Conservation (phyloP, 768 basidiomycete genomes). For the Trametes meyenii region DNA sequence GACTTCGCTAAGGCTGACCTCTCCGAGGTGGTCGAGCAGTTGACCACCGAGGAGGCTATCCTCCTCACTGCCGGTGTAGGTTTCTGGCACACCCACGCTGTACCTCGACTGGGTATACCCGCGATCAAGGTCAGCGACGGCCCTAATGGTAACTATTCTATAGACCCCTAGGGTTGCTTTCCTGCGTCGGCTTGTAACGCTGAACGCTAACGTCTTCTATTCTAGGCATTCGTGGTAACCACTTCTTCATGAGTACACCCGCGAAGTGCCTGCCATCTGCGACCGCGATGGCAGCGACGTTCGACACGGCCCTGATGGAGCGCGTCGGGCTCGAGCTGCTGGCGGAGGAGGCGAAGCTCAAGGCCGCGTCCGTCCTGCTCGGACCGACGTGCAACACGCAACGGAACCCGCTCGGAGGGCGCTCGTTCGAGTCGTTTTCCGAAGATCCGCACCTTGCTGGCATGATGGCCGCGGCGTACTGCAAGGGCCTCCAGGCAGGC, state of each 20-base stretch:
- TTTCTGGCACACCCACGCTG: slow-evolving; percentile 72
- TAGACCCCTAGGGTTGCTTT: neutral
- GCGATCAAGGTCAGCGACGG: slow-evolving; percentile 82
- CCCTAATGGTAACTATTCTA: slow-evolving; percentile 60
- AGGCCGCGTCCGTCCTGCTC: slow-evolving; percentile 62
- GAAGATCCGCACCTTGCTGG: slow-evolving; percentile 79
- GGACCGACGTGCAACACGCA: slow-evolving; percentile 81
- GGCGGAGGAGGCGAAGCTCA: slow-evolving; percentile 71
- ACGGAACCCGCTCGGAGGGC: slow-evolving; percentile 62
- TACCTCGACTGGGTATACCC: slow-evolving; percentile 70
- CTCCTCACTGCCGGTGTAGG: slow-evolving; percentile 72
- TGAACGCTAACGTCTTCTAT: neutral
- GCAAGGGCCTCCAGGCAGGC: slow-evolving; percentile 76
- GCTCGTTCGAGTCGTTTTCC: slow-evolving; percentile 72
- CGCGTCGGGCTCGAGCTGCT: slow-evolving; percentile 65
- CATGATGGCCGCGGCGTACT: slow-evolving; percentile 66
- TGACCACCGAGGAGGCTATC: slow-evolving; percentile 78
- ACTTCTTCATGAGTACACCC: slow-evolving; percentile 81
- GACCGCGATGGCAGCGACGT: slow-evolving; percentile 77
- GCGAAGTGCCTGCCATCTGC: slow-evolving; percentile 79
- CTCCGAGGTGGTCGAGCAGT: slow-evolving; percentile 59
- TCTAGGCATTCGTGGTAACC: slow-evolving; percentile 62
- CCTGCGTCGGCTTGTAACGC: neutral
- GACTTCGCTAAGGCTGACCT: slow-evolving; percentile 69
- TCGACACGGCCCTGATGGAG: slow-evolving; percentile 65